Conservation (phyloP, 345 rosid genomes). For the Trapa bicornis region DNA sequence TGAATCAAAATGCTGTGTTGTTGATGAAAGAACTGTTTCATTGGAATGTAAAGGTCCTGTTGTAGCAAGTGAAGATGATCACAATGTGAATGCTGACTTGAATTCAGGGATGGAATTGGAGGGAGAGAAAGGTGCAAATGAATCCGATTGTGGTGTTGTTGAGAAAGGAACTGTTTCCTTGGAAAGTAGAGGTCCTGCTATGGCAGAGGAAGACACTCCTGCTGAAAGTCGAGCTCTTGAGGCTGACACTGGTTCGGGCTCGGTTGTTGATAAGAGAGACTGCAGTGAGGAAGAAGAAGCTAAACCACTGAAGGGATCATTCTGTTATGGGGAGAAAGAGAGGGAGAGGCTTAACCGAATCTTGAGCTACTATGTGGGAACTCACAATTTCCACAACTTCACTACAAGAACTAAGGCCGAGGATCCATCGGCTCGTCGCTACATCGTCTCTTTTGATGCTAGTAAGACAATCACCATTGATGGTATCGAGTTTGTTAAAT, state of each 20-base stretch:
- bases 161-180: background rate
- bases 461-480: slow-evolving; percentile 38
- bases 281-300: slow-evolving; percentile 17
- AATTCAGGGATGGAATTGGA: no score
- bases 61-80: background rate
- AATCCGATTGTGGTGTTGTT: slow-evolving; percentile 6
- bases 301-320: slow-evolving; percentile 14
- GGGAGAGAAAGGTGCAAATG: background rate
- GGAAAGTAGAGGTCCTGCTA: background rate
- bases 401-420: slow-evolving; percentile 81
- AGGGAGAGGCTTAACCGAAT: slow-evolving; percentile 73
- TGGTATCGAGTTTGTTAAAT: slow-evolving; percentile 76
- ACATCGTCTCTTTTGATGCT: slow-evolving; percentile 61
- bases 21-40: background rate
- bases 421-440: slow-evolving; percentile 71
- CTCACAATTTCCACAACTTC: slow-evolving; percentile 92
- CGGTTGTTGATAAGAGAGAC: slow-evolving; percentile 14
- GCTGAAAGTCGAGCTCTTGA: background rate
- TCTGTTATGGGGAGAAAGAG: slow-evolving; percentile 56
- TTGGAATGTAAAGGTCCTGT: background rate
- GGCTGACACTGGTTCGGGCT: background rate
- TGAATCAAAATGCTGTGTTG: slow-evolving; percentile 7
- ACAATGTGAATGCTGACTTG: no score
- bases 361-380: slow-evolving; percentile 58
- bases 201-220: background rate